A percentile compares a stretch with the other conserved stretches of the same genome.
Evolutionary conservation across 352 stramenopile genomes (phyloP).

Genomic region (Globisporangium spinosum): DNA sequence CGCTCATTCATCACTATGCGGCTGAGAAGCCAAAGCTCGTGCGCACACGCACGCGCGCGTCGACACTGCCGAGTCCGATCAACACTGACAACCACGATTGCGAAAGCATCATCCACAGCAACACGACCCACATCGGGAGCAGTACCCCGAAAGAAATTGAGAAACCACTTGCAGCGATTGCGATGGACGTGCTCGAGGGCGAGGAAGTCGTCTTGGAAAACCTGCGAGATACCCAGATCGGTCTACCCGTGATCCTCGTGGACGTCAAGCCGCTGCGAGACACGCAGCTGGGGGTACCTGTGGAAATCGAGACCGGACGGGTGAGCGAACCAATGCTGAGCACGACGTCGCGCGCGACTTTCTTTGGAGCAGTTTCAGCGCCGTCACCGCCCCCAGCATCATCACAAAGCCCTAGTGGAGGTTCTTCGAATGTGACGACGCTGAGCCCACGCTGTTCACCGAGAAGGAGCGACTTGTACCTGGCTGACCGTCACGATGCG

Average conservation of each 20-base stretch:
- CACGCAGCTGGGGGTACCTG: constrained; percentile 11
- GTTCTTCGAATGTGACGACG: not conserved
- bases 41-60: constrained; percentile 7
- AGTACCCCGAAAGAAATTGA: not conserved
- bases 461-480: constrained; percentile 9
- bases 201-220: constrained; percentile 6
- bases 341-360: constrained; percentile 6
- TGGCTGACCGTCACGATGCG: not conserved
- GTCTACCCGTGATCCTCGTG: constrained; percentile 12
- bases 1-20: constrained; percentile 32
- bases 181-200: not conserved
- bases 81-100: not conserved
- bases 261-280: constrained; percentile 10
- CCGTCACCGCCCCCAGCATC: too few relatives aligned
- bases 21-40: not conserved
- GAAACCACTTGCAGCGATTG: constrained; percentile 1
- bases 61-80: constrained; percentile 5
- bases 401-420: not conserved
- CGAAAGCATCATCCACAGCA: not conserved
- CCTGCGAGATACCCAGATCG: constrained; percentile 12
- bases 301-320: constrained; percentile 8
- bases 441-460: not conserved
- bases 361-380: constrained; percentile 6
- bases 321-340: constrained; percentile 5
- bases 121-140: not conserved